Base-by-base conservation (phyloP, 768 basidiomycete genomes). In the Panus rudis region DNA sequence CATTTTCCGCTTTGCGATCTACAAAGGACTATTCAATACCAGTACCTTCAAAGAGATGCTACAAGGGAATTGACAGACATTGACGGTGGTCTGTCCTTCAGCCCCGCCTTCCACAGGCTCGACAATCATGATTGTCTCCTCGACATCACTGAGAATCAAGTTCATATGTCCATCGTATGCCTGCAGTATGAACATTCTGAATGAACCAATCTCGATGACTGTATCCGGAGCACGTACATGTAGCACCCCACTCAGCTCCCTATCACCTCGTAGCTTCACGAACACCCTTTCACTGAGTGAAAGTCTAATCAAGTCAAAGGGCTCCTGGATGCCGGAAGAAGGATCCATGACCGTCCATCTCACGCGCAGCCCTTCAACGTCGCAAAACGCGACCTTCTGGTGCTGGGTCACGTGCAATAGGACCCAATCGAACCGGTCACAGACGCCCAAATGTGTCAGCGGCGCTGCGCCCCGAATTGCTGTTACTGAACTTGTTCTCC, bases 101-200 rank as follows among this genome's bases (percentile, higher is more conserved):
- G 71, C 64, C 10, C 67, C 77, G 32, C 74, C 75, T 26, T 93
- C 92, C n/a, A 74, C 68, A 2, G 74, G 67, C 51, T 97, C 92
- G n/a, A 97, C 91, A 49, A 96, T 73, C 79, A 93, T 87, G 49
- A 98, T 91, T 2, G 86, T 92, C 68, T 99, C 96, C 60, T 97
- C 94, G 13, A 97, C 96, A 58, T 97, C 90, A 55, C 90, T 92
- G 54, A 99, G 73, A 50, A 99, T 96, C 55, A 99, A 73, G 63
- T 99, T 98, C 96, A 98, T 98, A 64, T 98, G 96, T n/a, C 93
- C 96, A 68, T 99, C 96, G 58, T 98, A 98, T 17, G 96, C 96
- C 96, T 99, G 56, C 41, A 33, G 21, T 33, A 34, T 31, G 26
- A 42, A 39, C 45, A 47, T 43, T 26, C 31, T 35, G 23, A 5